Conservation (phyloP, 805 yeast species). For the Yamadazyma tumulicola region DNA sequence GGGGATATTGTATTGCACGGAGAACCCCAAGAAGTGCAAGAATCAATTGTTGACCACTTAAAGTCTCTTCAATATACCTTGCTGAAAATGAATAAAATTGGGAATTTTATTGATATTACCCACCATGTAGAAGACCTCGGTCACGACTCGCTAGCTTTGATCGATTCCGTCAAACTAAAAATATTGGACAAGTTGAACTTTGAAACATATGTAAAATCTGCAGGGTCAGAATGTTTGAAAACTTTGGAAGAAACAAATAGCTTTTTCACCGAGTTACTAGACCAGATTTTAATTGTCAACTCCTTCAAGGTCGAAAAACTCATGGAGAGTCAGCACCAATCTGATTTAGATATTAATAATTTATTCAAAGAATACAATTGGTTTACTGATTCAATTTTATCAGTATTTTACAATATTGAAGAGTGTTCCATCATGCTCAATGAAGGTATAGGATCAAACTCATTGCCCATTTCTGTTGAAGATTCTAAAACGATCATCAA, state of each 20-base stretch:
- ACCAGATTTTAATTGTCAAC: slow-evolving; percentile 21
- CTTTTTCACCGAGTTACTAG: slow-evolving; percentile 19
- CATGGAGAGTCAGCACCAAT: slow-evolving; percentile 18
- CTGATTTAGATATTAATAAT: slow-evolving; percentile 19
- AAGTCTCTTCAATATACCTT: neutral
- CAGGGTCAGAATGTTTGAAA: neutral
- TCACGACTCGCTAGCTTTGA: slow-evolving; percentile 5
- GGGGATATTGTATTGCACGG: neutral
- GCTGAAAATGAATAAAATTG: slow-evolving; percentile 9
- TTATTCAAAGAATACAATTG: slow-evolving; percentile 7
- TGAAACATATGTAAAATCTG: slow-evolving; percentile 12
- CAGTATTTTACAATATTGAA: neutral
- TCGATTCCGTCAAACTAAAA: slow-evolving; percentile 13
- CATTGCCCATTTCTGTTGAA: neutral
- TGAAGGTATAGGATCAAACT: slow-evolving; percentile 6
- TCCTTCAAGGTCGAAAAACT: slow-evolving; percentile 37
- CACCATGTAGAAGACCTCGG: slow-evolving; percentile 3
- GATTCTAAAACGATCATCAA: slow-evolving; percentile 3
- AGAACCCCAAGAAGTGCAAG: neutral
- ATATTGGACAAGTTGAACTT: slow-evolving; percentile 21
- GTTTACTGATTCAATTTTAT: slow-evolving; percentile 7
- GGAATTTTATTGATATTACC: slow-evolving; percentile 10
- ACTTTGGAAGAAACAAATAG: slow-evolving; percentile 8
- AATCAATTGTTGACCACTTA: neutral
- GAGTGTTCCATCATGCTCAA: neutral